Conservation (phyloP, 1,284 basidiomycete species). For the Boletus holoroseus region DNA sequence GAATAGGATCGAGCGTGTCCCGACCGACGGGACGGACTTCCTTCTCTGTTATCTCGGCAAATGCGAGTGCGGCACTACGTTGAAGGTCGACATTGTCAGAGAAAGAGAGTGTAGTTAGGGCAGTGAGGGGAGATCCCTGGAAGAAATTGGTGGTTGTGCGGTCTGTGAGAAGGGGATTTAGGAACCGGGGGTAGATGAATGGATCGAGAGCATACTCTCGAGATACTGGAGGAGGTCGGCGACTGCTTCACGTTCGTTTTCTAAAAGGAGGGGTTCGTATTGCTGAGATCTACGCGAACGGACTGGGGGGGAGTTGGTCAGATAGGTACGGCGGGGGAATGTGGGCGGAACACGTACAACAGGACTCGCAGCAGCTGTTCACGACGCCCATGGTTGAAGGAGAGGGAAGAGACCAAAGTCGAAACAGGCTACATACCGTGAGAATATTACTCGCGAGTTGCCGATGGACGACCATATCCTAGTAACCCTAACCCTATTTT, state of each 20-base stretch:
- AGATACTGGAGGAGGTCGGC: slow-evolving; percentile 97
- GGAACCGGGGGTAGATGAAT: slow-evolving; percentile 7
- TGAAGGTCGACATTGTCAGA: slow-evolving; percentile 99
- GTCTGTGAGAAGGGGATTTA: slow-evolving; percentile 49
- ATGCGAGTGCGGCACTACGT: slow-evolving; percentile 95
- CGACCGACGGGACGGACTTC: slow-evolving; percentile 95
- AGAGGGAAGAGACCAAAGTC: slow-evolving; percentile 3
- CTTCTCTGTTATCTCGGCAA: slow-evolving; percentile 99
- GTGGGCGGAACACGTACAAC: slow-evolving; percentile 49
- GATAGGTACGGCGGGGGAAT: slow-evolving; percentile 6
- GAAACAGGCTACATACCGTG: slow-evolving; percentile 18
- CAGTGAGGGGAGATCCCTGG: slow-evolving; percentile 84
- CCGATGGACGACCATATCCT: slow-evolving; percentile 11
- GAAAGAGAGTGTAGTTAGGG: slow-evolving; percentile 96
- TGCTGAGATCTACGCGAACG: slow-evolving; percentile 74
- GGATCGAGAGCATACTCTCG: slow-evolving; percentile 63
- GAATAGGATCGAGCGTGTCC: slow-evolving; percentile 97
- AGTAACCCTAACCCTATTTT: slow-evolving; percentile 29
- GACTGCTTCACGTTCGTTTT: slow-evolving; percentile 98
- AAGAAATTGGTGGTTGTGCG: slow-evolving; percentile 96
- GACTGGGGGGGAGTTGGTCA: slow-evolving; percentile 40
- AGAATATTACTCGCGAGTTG: slow-evolving; percentile 19
- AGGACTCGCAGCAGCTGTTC: slow-evolving; percentile 72
- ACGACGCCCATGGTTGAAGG: slow-evolving; percentile 45
- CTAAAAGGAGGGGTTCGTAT: slow-evolving; percentile 91